These are phyloP conservation scores for Stereocaulon alpinum DNA, from an alignment of 495 filamentous ascomycete species.

Conservation along the genomic window DNA sequence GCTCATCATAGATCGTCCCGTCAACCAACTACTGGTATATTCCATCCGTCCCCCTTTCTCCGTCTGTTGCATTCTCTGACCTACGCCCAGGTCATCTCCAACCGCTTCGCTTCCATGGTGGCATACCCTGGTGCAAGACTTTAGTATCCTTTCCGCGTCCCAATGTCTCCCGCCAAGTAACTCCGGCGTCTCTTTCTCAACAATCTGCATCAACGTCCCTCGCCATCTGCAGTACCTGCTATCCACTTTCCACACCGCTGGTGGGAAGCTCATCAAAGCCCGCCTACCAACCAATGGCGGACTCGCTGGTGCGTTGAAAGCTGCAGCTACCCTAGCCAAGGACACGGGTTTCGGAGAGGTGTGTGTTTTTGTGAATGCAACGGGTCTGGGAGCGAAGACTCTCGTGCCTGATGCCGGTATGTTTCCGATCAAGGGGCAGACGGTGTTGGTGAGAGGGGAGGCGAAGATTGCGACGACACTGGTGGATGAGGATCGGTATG, in stretches of 20 bases:
- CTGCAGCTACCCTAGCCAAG: neutral
- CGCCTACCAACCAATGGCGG: constrained; percentile 2
- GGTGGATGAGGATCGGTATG: constrained; percentile 1
- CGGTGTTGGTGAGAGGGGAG: constrained; percentile 15
- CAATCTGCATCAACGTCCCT: constrained; percentile 26
- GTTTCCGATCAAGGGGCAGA: constrained; percentile 36
- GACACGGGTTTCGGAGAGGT: neutral
- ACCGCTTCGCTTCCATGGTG: constrained; percentile 24
- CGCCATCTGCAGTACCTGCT: constrained; percentile 25
- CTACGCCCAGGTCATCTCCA: constrained; percentile 1
- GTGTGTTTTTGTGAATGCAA: constrained; percentile 39
- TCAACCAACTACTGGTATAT: constrained; percentile 13
- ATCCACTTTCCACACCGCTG: constrained; percentile 11
- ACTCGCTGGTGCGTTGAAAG: neutral
- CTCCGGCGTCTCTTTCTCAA: constrained; percentile 18
- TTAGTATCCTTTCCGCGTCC: constrained; percentile 13
- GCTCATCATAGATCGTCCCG: constrained; percentile 8
- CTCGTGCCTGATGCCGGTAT: constrained; percentile 31
- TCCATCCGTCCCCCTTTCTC: neutral
- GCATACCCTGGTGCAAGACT: constrained; percentile 22
- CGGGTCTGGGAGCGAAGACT: constrained; percentile 31
- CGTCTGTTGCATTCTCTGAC: too few species aligned
- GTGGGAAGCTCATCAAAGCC: constrained; percentile 18
- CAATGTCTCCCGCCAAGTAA: constrained; percentile 12
- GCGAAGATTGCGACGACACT: constrained; percentile 10